phyloP scores from a whole-genome alignment of 148 eudicot species.

The Cornus florida region DNA sequence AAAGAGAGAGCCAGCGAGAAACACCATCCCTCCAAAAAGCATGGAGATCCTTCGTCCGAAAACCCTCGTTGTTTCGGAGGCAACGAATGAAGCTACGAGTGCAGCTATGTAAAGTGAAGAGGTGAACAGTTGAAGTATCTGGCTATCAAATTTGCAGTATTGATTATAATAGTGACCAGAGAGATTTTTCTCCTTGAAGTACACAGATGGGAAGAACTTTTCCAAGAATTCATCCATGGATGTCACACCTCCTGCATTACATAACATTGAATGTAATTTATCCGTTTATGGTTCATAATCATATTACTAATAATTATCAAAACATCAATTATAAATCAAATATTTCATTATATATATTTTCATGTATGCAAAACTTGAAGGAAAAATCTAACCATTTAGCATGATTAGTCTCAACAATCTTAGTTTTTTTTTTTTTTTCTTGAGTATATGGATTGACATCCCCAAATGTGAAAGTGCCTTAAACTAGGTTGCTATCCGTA shows the following conservation, averaged over 20 bases:
- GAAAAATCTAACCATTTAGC: no score
- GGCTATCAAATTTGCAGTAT: constrained; percentile 37
- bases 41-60: constrained; percentile 35
- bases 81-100: constrained; percentile 34
- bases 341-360: no score
- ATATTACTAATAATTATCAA: no score
- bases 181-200: constrained; percentile 6
- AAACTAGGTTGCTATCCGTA: no score
- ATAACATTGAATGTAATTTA: no score
- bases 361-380: no score
- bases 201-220: constrained; percentile 29
- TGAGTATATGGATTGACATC: no score
- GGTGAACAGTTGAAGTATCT: constrained; percentile 26
- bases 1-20: constrained; percentile 26
- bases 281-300: no score
- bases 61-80: constrained; percentile 23
- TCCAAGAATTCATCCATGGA: constrained; percentile 29
- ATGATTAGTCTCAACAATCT: no score
- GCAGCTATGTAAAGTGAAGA: constrained; percentile 44
- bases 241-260: constrained; percentile 28
- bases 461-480: no score
- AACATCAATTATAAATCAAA: no score
- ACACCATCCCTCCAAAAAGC: constrained; percentile 24
- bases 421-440: no score
- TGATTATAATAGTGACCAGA: not conserved